These are phyloP conservation scores for Rhododendron griersonianum DNA, from an alignment of 148 eudicot species.

Conservation along the genomic window DNA sequence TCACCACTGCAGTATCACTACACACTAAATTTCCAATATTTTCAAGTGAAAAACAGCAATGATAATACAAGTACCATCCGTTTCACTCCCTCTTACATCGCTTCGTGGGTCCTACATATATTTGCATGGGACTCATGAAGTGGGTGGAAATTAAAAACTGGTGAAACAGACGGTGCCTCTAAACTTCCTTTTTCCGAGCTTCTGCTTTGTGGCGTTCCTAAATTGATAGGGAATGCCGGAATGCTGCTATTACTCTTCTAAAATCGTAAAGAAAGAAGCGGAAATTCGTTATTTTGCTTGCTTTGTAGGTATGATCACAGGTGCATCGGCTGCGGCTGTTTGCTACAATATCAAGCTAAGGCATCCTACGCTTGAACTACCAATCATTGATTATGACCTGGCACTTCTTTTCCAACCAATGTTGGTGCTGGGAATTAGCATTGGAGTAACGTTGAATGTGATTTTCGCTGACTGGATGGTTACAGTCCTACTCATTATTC, in stretches of 20 bases:
- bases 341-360: constrained; percentile 76
- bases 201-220: background rate
- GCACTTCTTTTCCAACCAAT: constrained; percentile 91
- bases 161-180: background rate
- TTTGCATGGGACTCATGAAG: background rate
- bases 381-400: constrained; percentile 89
- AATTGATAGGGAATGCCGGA: background rate
- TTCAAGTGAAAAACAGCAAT: background rate
- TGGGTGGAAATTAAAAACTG: background rate
- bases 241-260: background rate
- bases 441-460: constrained; percentile 84
- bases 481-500: constrained; percentile 68
- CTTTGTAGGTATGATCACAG: constrained; percentile 86
- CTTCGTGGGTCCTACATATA: background rate
- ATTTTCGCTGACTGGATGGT: constrained; percentile 97
- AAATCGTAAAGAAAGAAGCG: background rate
- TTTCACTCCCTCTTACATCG: background rate
- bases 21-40: background rate
- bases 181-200: background rate
- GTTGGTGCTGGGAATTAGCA: constrained; percentile 94
- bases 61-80: background rate
- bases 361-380: constrained; percentile 87
- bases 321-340: constrained; percentile 77
- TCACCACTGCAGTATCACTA: background rate
- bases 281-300: background rate